Evolutionary conservation across 345 rosid genomes (phyloP).

Genomic region (Aegle marmelos): DNA sequence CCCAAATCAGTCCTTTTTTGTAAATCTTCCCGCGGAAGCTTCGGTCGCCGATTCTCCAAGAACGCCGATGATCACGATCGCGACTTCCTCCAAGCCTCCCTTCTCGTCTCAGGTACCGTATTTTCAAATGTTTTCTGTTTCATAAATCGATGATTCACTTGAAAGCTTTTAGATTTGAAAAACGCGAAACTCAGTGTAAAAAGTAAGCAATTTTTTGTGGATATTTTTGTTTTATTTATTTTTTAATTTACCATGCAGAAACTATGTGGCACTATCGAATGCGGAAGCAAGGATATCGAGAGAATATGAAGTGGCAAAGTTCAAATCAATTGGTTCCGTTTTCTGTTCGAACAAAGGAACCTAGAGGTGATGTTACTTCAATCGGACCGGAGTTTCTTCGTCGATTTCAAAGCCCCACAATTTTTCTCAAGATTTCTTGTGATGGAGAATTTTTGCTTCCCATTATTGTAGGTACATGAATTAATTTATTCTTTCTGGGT

Average conservation of each 20-base stretch:
- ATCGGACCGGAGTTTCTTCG: constrained; percentile 53
- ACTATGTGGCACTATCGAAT: constrained; percentile 46
- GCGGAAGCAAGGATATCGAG: constrained; percentile 45
- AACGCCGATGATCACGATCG: constrained; percentile 30
- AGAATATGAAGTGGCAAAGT: constrained; percentile 31
- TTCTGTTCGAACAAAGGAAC: constrained; percentile 16
- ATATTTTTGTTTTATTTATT: too few relatives aligned
- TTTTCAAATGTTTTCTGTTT: neutral
- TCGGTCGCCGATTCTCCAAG: constrained; percentile 39
- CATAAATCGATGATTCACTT: neutral
- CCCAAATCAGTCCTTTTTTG: constrained; percentile 34
- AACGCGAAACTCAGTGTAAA: neutral
- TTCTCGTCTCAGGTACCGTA: constrained; percentile 67
- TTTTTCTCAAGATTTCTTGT: constrained; percentile 86
- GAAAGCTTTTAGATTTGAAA: neutral
- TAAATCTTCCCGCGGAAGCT: constrained; percentile 42
- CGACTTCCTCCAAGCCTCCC: constrained; percentile 66
- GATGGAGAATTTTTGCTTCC: constrained; percentile 84
- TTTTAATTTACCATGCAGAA: constrained; percentile 28
- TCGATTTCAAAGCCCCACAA: constrained; percentile 70
- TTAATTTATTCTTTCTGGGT: neutral
- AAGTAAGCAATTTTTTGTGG: neutral
- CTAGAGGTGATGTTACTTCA: constrained; percentile 35
- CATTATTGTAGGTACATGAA: constrained; percentile 53
- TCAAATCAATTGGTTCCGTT: constrained; percentile 22